Conservation (phyloP, 2,329 filamentous ascomycete species). For the Pseudopithomyces chartarum region DNA sequence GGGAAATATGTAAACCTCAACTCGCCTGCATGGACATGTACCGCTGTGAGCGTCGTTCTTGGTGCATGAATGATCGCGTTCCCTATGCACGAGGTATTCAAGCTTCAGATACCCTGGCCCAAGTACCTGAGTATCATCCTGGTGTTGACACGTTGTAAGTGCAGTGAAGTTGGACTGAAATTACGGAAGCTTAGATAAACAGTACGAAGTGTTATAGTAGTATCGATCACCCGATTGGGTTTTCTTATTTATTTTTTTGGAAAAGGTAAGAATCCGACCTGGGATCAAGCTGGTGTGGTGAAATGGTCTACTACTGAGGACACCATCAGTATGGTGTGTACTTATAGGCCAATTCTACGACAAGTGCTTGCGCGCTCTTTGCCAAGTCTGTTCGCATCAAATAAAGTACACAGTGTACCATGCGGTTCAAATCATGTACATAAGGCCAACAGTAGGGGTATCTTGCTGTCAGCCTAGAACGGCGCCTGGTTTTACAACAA, state of each 20-base stretch:
- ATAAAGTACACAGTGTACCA: neutral
- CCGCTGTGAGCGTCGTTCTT: slow-evolving; percentile 31
- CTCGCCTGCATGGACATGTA: slow-evolving; percentile 32
- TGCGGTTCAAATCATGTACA: too few species aligned
- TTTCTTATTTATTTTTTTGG: slow-evolving; percentile 50
- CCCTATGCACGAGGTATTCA: slow-evolving; percentile 33
- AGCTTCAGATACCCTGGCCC: slow-evolving; percentile 29
- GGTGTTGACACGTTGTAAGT: slow-evolving; percentile 41
- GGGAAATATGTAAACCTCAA: slow-evolving; percentile 41
- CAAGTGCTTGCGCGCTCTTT: slow-evolving; percentile 44
- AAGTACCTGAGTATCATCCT: slow-evolving; percentile 39
- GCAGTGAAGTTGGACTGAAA: neutral
- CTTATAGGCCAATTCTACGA: slow-evolving; percentile 49
- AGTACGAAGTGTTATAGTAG: slow-evolving; percentile 45
- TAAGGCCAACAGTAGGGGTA: too few species aligned
- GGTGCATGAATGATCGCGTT: slow-evolving; percentile 34
- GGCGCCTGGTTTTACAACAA: too few species aligned
- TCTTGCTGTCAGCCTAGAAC: too few species aligned
- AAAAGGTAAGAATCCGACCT: slow-evolving; percentile 47
- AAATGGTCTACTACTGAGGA: slow-evolving; percentile 52
- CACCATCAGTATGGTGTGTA: slow-evolving; percentile 51
- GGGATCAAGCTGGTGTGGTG: slow-evolving; percentile 46
- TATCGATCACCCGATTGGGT: slow-evolving; percentile 51
- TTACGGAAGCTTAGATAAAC: neutral
- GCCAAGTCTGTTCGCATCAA: slow-evolving; percentile 45